phyloP scores from a whole-genome alignment of 2,329 filamentous ascomycete species.

The Colletotrichum noveboracense region DNA sequence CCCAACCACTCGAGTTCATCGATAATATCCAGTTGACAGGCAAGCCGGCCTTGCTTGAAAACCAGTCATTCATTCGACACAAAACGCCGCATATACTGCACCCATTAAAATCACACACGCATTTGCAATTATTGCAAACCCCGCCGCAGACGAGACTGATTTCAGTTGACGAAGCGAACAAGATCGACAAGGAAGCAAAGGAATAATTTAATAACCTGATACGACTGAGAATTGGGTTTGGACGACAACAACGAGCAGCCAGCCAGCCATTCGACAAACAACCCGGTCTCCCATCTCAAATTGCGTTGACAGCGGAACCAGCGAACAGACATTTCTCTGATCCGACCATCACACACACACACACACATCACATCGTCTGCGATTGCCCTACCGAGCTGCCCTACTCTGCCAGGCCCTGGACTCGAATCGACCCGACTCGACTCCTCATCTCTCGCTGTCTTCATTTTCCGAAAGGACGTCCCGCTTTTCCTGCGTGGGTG shows the following conservation, averaged over 20 bases:
- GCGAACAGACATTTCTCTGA: slow-evolving; percentile 8
- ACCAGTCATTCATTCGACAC: slow-evolving; percentile 51
- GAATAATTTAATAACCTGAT: slow-evolving; percentile 21
- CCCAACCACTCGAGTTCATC: slow-evolving; percentile 19
- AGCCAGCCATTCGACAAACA: slow-evolving; percentile 19
- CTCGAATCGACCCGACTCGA: neutral
- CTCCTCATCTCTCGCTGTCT: neutral
- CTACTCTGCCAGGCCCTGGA: neutral
- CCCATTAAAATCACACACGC: neutral
- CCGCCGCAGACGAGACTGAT: neutral
- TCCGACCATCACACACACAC: neutral
- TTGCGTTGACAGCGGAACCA: slow-evolving; percentile 13
- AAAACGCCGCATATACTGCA: neutral
- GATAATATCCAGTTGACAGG: slow-evolving; percentile 47
- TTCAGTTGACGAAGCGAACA: neutral
- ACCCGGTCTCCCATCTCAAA: slow-evolving; percentile 19
- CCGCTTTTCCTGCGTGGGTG: slow-evolving; percentile 7
- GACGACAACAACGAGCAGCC: neutral
- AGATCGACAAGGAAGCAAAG: slow-evolving; percentile 16
- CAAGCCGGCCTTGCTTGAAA: slow-evolving; percentile 67
- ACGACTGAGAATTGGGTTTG: slow-evolving; percentile 14
- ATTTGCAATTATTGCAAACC: slow-evolving; percentile 7
- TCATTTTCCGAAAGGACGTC: neutral
- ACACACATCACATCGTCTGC: neutral
- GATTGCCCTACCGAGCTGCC: neutral